These are phyloP conservation scores for Globisporangium carolinianum DNA, from an alignment of 352 stramenopile species.

Conservation along the genomic window DNA sequence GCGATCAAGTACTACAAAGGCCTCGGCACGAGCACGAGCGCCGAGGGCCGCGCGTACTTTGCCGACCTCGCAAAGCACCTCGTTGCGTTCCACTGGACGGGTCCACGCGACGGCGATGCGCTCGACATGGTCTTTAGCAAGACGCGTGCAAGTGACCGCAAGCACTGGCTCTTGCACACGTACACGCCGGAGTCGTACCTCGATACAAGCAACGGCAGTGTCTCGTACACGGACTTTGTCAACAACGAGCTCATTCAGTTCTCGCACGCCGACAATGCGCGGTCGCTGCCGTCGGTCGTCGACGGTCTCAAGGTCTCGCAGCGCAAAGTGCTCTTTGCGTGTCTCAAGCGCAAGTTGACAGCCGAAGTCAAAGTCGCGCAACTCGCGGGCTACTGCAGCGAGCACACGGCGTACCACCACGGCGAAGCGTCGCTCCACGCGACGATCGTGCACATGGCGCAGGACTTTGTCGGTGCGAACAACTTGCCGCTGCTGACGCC, in stretches of 20 bases:
- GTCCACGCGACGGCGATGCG: slow-evolving; percentile 80
- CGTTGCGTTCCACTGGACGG: slow-evolving; percentile 83
- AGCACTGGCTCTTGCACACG: slow-evolving; percentile 92
- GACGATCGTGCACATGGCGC: slow-evolving; percentile 99
- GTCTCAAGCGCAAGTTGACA: slow-evolving; percentile 98
- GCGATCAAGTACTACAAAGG: slow-evolving; percentile 99
- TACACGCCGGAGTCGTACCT: slow-evolving; percentile 88
- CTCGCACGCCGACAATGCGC: slow-evolving; percentile 94
- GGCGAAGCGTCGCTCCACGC: slow-evolving; percentile 96
- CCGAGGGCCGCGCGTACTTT: slow-evolving; percentile 98
- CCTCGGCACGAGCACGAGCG: slow-evolving; percentile 97
- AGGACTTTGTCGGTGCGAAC: slow-evolving; percentile 97
- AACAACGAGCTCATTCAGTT: slow-evolving; percentile 99
- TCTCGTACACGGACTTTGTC: slow-evolving; percentile 97
- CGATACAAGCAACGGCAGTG: slow-evolving; percentile 85
- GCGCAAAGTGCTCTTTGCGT: slow-evolving; percentile 96
- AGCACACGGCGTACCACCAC: slow-evolving; percentile 98
- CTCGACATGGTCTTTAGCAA: slow-evolving; percentile 99
- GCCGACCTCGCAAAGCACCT: slow-evolving; percentile 92
- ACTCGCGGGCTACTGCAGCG: slow-evolving; percentile 96
- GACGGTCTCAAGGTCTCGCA: slow-evolving; percentile 98
- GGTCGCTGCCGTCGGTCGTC: slow-evolving; percentile 94
- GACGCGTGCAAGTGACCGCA: slow-evolving; percentile 92
- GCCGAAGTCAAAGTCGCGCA: slow-evolving; percentile 99
- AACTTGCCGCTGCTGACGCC: slow-evolving; percentile 98